Base-by-base conservation (phyloP, 352 stramenopile genomes). In the Globisporangium polare region DNA sequence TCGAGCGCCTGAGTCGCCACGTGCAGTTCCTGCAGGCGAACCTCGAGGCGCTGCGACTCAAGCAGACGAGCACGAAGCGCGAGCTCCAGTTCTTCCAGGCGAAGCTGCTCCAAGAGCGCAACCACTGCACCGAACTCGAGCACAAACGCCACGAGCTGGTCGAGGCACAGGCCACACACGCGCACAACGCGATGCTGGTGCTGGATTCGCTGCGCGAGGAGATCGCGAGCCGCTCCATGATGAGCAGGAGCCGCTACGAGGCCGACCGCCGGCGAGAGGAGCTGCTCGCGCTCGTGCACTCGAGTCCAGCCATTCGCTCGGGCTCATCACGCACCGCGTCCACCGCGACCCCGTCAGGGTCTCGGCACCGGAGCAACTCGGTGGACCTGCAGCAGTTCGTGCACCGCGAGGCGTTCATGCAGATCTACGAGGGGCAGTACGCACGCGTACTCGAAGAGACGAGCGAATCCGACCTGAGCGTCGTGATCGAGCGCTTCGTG, bases 351-450 rank as follows among this genome's bases (percentile, higher is more conserved):
- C 2, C 47, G 4, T 6, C 47, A 6, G 18, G 24, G 10, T 24
- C 9, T 17, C 37, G 60, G 5, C 66, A 73, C 41, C 60, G 62
- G 27, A 74, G 66, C n/a, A 69, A 69, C 18, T 60, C 65, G 26
- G 37, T 39, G 17, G 58, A 83, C 58, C 56, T 75, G 62, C 60
- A 72, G 51, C 18, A 63, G 12, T 43, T 71, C 35, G 37, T 61
- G 31, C 50, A 67, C 53, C 71, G 76, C 1, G 78, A 90, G 60
- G 74, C 75, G n/a, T 62, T 82, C 22, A 83, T 84, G 63, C 69
- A 83, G 10, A 62, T 83, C 4, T 87, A 86, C 59, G 81, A 90
- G 61, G 71, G 60, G 0, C 77, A 89, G 43, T 90, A 86, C 58
- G 75, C 74, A 2, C 72, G 71, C 3, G 73, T 88, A 13, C 62